Conservation (phyloP, 2,329 filamentous ascomycete species). For the Fusarium sp. region DNA sequence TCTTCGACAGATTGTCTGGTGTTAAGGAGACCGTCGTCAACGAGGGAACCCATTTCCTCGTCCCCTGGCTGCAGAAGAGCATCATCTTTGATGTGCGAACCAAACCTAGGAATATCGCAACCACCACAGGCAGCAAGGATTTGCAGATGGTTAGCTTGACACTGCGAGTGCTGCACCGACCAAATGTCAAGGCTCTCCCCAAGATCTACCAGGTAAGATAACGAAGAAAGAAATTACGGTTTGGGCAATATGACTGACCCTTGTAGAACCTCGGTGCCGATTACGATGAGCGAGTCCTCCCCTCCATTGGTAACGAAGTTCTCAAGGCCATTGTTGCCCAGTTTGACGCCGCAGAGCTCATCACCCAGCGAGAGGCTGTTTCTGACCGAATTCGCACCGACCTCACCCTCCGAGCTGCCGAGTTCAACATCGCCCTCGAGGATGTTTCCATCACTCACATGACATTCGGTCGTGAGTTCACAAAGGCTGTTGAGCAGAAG, state of each 20-base stretch:
- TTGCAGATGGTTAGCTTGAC: slow-evolving; percentile 99
- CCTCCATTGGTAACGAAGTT: slow-evolving; percentile 99
- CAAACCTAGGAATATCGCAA: slow-evolving; percentile 96
- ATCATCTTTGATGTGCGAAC: slow-evolving; percentile 98
- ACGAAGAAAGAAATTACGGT: background rate
- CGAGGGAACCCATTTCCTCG: slow-evolving; percentile 95
- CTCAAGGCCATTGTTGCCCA: slow-evolving; percentile 98
- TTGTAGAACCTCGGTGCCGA: slow-evolving; percentile 92
- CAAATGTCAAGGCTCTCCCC: slow-evolving; percentile 90
- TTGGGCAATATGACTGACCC: slow-evolving; percentile 23
- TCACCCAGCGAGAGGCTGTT: slow-evolving; percentile 98
- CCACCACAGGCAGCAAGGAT: slow-evolving; percentile 98
- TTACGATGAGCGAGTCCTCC: slow-evolving; percentile 98
- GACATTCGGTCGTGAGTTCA: slow-evolving; percentile 99
- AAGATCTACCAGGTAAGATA: slow-evolving; percentile 93
- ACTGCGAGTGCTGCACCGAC: slow-evolving; percentile 92
- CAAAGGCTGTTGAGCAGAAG: slow-evolving; percentile 98
- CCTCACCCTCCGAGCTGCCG: slow-evolving; percentile 89
- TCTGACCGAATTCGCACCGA: slow-evolving; percentile 94
- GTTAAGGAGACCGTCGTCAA: slow-evolving; percentile 94
- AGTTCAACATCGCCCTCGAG: slow-evolving; percentile 99
- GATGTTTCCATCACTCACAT: slow-evolving; percentile 99
- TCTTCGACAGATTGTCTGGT: slow-evolving; percentile 93
- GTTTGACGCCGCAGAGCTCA: slow-evolving; percentile 98
- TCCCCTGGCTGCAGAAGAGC: slow-evolving; percentile 95